Conservation (phyloP, 352 stramenopile species). For the Phytophthora cajani region DNA sequence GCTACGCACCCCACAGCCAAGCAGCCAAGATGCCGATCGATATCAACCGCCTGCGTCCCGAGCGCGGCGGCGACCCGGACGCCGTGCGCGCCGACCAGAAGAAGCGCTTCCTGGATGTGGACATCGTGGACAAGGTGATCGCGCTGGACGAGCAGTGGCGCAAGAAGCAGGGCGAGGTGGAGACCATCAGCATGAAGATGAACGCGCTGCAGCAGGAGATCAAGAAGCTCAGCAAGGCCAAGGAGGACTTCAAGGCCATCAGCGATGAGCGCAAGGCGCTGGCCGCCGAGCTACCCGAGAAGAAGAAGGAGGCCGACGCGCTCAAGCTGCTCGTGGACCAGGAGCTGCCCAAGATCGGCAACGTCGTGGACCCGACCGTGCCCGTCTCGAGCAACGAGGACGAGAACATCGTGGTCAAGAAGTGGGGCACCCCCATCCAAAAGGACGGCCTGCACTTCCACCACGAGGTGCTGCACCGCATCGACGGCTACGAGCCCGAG, state of each 20-base stretch:
- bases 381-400: slow-evolving; percentile 97
- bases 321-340: slow-evolving; percentile 79
- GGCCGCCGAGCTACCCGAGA: slow-evolving; percentile 65
- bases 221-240: slow-evolving; percentile 90
- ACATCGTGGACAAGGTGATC: slow-evolving; percentile 96
- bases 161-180: slow-evolving; percentile 86
- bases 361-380: slow-evolving; percentile 96
- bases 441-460: slow-evolving; percentile 93
- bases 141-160: slow-evolving; percentile 93
- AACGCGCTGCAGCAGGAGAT: slow-evolving; percentile 88
- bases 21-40: slow-evolving; percentile 95
- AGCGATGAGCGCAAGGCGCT: slow-evolving; percentile 84
- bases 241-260: slow-evolving; percentile 85
- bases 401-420: slow-evolving; percentile 94
- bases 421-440: slow-evolving; percentile 76
- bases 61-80: slow-evolving; percentile 96
- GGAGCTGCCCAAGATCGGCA: slow-evolving; percentile 94
- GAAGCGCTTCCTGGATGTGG: slow-evolving; percentile 94
- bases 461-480: slow-evolving; percentile 97
- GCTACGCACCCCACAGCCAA: slow-evolving; percentile 28
- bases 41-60: slow-evolving; percentile 96
- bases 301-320: slow-evolving; percentile 83
- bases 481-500: slow-evolving; percentile 99
- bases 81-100: slow-evolving; percentile 93
- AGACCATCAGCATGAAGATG: slow-evolving; percentile 88